These are phyloP conservation scores for Cryphonectria nitschkei DNA, from an alignment of 2,329 filamentous ascomycete genomes.

Conservation along the genomic window DNA sequence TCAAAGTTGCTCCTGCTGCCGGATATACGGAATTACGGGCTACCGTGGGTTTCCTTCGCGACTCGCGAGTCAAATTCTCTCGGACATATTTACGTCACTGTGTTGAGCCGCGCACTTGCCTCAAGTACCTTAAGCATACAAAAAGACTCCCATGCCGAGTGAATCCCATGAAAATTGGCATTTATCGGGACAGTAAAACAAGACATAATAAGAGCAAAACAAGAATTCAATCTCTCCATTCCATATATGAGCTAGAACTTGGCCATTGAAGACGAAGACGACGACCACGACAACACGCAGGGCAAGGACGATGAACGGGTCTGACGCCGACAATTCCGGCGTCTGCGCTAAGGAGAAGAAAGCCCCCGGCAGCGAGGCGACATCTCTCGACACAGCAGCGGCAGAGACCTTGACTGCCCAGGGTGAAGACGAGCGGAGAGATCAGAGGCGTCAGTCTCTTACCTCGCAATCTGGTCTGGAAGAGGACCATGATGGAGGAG, in stretches of 20 bases:
- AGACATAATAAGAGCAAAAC: background rate
- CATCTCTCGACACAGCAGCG: background rate
- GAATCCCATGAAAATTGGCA: background rate
- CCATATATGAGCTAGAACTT: no score
- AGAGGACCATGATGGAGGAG: background rate
- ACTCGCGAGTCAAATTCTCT: background rate
- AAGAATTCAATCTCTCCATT: no score
- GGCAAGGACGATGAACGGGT: background rate
- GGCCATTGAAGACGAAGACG: background rate
- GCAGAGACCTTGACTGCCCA: background rate
- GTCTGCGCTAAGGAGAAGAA: background rate
- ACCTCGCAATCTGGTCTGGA: background rate
- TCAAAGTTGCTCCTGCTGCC: background rate
- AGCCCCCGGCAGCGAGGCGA: background rate
- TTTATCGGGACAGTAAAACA: background rate
- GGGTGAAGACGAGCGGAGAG: background rate
- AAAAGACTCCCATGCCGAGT: background rate
- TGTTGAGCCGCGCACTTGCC: background rate
- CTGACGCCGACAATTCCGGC: background rate
- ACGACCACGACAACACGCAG: background rate
- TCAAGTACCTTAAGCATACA: background rate
- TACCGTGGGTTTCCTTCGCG: background rate
- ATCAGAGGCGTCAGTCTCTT: background rate
- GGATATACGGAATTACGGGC: slow-evolving; percentile 7
- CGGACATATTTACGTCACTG: background rate